Conservation (phyloP, 768 basidiomycete species). For the Kwoniella bestiolae region DNA sequence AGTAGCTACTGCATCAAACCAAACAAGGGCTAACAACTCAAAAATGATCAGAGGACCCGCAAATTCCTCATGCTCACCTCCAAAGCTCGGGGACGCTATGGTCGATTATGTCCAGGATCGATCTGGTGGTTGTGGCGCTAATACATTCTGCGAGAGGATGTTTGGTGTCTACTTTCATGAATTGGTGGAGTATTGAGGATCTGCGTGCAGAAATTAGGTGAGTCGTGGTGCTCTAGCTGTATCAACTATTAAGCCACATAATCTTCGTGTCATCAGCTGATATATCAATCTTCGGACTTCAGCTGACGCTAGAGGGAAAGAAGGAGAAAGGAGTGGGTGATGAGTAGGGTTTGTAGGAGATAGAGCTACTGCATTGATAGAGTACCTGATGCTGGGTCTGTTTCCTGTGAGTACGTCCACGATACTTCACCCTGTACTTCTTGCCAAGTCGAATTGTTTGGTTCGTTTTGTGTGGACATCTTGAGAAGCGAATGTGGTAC, state of each 20-base stretch:
- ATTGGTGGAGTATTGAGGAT: slow-evolving; percentile 49
- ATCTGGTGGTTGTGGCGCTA: too few relatives aligned
- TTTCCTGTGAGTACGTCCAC: slow-evolving; percentile 29
- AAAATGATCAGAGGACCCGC: slow-evolving; percentile 50
- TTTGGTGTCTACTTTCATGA: slow-evolving; percentile 42
- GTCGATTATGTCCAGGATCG: too few relatives aligned
- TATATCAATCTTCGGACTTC: too few relatives aligned
- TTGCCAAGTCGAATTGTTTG: too few relatives aligned
- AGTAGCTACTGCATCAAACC: too few relatives aligned
- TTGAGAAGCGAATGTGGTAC: too few relatives aligned
- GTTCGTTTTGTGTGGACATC: too few relatives aligned
- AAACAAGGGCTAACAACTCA: too few relatives aligned
- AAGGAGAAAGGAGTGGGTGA: slow-evolving; percentile 73
- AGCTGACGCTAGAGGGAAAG: neutral
- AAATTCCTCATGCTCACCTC: slow-evolving; percentile 45
- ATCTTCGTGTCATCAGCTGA: too few relatives aligned
- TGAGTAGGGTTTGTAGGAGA: slow-evolving; percentile 75
- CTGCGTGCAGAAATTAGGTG: slow-evolving; percentile 51
- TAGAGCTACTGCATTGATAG: slow-evolving; percentile 71
- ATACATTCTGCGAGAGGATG: slow-evolving; percentile 46
- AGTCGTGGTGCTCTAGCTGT: slow-evolving; percentile 2
- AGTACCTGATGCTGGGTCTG: slow-evolving; percentile 69
- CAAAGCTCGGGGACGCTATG: slow-evolving; percentile 47
- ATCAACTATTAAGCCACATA: too few relatives aligned
- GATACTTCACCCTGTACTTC: too few relatives aligned